Conservation (phyloP, 345 rosid species). For the Reutealis trisperma region DNA sequence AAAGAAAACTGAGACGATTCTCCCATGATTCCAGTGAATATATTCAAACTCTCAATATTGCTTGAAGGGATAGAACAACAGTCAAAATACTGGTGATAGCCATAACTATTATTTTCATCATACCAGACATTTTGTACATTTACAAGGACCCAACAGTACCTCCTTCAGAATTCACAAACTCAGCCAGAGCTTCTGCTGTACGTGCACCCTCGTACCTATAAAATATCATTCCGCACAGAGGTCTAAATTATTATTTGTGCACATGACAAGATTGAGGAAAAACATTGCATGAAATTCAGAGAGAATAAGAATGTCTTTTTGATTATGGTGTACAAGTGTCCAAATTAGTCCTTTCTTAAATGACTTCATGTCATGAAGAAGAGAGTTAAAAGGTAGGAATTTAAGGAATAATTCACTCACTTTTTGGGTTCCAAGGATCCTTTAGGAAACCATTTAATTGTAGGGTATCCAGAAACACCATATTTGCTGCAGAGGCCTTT, state of each 20-base stretch:
- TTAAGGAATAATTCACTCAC: conserved; percentile 41
- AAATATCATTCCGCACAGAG: not conserved
- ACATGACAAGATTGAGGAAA: not conserved
- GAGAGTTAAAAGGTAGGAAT: not conserved
- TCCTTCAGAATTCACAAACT: conserved; percentile 90
- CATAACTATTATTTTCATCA: not conserved
- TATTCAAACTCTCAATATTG: not conserved
- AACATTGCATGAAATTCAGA: conserved; percentile 10
- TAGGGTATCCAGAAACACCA: conserved; percentile 93
- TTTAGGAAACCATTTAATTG: conserved; percentile 93
- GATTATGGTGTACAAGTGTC: not conserved
- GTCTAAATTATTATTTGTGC: not conserved
- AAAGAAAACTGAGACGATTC: not conserved
- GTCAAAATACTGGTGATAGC: not conserved
- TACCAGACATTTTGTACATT: not conserved
- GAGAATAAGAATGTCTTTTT: not conserved
- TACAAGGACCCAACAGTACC: conserved; percentile 39
- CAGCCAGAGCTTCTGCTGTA: conserved; percentile 76
- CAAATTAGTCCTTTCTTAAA: not conserved
- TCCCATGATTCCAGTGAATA: not conserved
- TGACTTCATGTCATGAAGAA: not conserved
- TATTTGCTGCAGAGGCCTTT: conserved; percentile 81
- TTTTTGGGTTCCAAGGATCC: conserved; percentile 92
- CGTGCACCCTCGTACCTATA: conserved; percentile 91
- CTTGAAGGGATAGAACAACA: not conserved